A percentile compares a stretch with the other conserved stretches of the same genome.
These are phyloP conservation scores for Russula sp. DNA, from an alignment of 768 basidiomycete species.

Conservation along the genomic window DNA sequence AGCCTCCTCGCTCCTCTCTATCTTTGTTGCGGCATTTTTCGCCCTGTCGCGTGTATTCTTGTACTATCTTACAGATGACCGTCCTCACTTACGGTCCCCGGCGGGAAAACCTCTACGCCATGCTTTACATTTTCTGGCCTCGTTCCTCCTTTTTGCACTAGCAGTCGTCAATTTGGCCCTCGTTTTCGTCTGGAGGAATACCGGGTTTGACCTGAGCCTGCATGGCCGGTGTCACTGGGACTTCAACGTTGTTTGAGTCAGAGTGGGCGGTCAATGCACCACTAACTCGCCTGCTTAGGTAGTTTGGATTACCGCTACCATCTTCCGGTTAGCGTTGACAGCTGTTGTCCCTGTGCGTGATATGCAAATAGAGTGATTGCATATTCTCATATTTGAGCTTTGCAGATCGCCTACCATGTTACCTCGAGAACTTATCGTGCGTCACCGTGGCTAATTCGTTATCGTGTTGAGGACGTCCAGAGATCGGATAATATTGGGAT, in stretches of 20 bases:
- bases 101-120: slow-evolving; percentile 34
- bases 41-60: slow-evolving; percentile 34
- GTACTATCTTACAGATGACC: slow-evolving; percentile 30
- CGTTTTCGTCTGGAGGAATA: slow-evolving; percentile 47
- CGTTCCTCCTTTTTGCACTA: slow-evolving; percentile 44
- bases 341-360: slow-evolving; percentile 46
- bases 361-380: neutral
- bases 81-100: slow-evolving; percentile 31
- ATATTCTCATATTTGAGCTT: neutral
- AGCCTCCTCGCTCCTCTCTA: slow-evolving; percentile 35
- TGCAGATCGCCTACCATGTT: slow-evolving; percentile 9
- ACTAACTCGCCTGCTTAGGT: slow-evolving; percentile 38
- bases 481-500: neutral
- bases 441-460: neutral
- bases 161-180: slow-evolving; percentile 52
- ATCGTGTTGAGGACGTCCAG: slow-evolving; percentile 1
- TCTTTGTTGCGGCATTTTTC: slow-evolving; percentile 22
- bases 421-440: neutral
- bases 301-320: slow-evolving; percentile 49
- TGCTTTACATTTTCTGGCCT: slow-evolving; percentile 37
- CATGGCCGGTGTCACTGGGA: slow-evolving; percentile 53
- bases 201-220: slow-evolving; percentile 34
- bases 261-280: slow-evolving; percentile 29
- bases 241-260: slow-evolving; percentile 62
- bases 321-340: slow-evolving; percentile 51